Evolutionary conservation across 176 grass and related monocot species (phyloP).

Genomic region (Zoysia japonica): DNA sequence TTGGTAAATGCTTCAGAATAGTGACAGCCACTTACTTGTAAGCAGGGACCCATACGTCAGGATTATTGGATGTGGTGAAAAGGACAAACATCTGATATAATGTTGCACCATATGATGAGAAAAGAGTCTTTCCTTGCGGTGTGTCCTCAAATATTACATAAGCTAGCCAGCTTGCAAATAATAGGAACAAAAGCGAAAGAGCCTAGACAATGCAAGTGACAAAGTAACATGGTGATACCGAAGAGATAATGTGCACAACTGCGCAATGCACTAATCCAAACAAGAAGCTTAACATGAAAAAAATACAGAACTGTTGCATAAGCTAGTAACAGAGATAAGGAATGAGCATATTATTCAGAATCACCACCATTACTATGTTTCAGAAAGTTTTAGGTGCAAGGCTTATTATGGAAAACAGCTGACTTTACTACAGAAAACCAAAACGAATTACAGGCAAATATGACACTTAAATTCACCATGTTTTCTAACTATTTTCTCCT

Average conservation of each 20-base stretch:
- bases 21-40: constrained; percentile 76
- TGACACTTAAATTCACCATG: neutral
- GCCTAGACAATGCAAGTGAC: constrained; percentile 49
- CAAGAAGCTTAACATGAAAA: constrained; percentile 25
- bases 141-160: constrained; percentile 98
- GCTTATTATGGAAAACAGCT: neutral
- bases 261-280: neutral
- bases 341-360: constrained; percentile 15
- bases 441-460: neutral
- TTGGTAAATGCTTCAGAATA: constrained; percentile 45
- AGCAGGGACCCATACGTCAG: constrained; percentile 96
- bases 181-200: constrained; percentile 78
- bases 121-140: constrained; percentile 71
- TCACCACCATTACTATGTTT: constrained; percentile 18
- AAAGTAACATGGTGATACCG: constrained; percentile 36
- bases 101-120: constrained; percentile 74
- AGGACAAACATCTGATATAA: constrained; percentile 98
- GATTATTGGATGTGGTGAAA: constrained; percentile 99
- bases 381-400: neutral
- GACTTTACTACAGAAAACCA: constrained; percentile 2
- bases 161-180: constrained; percentile 96
- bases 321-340: constrained; percentile 13
- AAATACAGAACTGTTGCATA: neutral
- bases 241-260: neutral
- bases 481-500: neutral